Conservation (phyloP, 257 asterid species). For the Nemophila menziesii region DNA sequence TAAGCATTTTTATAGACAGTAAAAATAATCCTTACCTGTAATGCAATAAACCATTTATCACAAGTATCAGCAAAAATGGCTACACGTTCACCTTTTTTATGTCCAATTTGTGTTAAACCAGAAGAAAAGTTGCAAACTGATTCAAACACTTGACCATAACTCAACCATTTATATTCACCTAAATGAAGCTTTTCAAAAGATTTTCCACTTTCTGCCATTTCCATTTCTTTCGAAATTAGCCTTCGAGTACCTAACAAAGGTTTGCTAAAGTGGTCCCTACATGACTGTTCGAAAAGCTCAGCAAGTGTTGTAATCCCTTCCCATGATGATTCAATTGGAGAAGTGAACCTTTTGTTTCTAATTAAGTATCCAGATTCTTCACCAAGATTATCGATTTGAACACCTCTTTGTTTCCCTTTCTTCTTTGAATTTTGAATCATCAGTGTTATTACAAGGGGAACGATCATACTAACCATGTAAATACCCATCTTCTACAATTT, state of each 20-base stretch:
- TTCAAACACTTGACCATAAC: slow-evolving; percentile 67
- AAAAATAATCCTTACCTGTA: slow-evolving; percentile 47
- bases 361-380: slow-evolving; percentile 72
- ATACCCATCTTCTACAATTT: slow-evolving; percentile 41
- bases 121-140: slow-evolving; percentile 73
- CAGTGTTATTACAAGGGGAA: slow-evolving; percentile 66
- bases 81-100: slow-evolving; percentile 73
- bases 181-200: slow-evolving; percentile 94
- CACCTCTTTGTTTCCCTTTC: slow-evolving; percentile 61
- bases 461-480: slow-evolving; percentile 54
- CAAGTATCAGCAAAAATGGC: slow-evolving; percentile 98
- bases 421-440: slow-evolving; percentile 47
- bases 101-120: slow-evolving; percentile 83
- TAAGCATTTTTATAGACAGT: not conserved
- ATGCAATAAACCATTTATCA: slow-evolving; percentile 87
- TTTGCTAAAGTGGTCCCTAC: slow-evolving; percentile 38
- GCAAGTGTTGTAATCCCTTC: slow-evolving; percentile 90
- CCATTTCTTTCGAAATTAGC: slow-evolving; percentile 59
- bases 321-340: slow-evolving; percentile 88
- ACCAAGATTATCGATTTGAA: slow-evolving; percentile 58
- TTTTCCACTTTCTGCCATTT: slow-evolving; percentile 51
- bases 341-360: slow-evolving; percentile 48
- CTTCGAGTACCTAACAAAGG: slow-evolving; percentile 69
- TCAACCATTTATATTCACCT: slow-evolving; percentile 90
- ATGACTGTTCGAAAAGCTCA: slow-evolving; percentile 78